Conservation (phyloP, 2,329 filamentous ascomycete genomes). For the Pseudogymnoascus sp. region DNA sequence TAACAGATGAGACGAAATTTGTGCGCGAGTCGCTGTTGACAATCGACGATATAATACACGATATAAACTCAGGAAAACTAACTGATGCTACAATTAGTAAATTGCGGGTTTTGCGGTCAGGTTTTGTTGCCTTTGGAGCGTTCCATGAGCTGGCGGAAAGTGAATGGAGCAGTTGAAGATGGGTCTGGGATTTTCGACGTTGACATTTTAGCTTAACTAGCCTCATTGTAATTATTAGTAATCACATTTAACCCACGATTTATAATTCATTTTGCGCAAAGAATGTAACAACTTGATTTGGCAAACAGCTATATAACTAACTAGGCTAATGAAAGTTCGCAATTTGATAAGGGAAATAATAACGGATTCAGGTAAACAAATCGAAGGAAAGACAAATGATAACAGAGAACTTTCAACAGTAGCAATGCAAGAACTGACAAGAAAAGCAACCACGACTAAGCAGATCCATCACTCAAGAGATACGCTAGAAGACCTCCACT, state of each 20-base stretch:
- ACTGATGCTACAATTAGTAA: too few species aligned
- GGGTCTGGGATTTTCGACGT: too few species aligned
- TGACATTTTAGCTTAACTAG: neutral
- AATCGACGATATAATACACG: too few species aligned
- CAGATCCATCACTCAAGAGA: neutral
- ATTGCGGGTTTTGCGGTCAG: too few species aligned
- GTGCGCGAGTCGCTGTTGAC: too few species aligned
- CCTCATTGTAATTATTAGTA: neutral
- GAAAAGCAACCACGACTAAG: neutral
- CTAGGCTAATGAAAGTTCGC: neutral
- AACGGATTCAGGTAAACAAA: neutral
- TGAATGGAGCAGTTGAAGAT: neutral
- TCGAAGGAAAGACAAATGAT: neutral
- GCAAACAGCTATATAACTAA: neutral
- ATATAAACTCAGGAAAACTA: too few species aligned
- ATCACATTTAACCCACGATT: neutral
- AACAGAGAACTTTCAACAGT: neutral
- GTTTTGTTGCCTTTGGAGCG: neutral
- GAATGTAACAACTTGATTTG: neutral
- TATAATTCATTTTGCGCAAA: neutral
- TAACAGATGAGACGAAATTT: too few species aligned
- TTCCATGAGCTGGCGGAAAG: too few species aligned
- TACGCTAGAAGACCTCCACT: neutral
- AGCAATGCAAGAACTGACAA: neutral
- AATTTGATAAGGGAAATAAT: neutral